Conservation (phyloP, 1,284 basidiomycete species). For the Bondarzewia mesenterica region DNA sequence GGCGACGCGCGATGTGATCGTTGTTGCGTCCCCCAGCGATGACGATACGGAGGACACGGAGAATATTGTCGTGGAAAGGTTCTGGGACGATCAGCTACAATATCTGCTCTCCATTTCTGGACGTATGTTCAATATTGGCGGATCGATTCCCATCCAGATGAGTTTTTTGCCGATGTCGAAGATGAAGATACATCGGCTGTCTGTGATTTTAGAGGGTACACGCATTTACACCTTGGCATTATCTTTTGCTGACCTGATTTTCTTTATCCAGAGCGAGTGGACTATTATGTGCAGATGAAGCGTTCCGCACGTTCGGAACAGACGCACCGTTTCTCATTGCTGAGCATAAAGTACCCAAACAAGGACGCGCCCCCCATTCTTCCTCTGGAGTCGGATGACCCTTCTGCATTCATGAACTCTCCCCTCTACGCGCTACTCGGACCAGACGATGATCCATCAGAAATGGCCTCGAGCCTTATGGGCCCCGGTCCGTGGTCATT, state of each 20-base stretch:
- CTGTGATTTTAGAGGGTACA: slow-evolving; percentile 79
- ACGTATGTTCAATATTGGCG: slow-evolving; percentile 78
- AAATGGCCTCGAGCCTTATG: slow-evolving; percentile 54
- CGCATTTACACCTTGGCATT: slow-evolving; percentile 2
- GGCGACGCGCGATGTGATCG: slow-evolving; percentile 65
- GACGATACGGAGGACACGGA: slow-evolving; percentile 78
- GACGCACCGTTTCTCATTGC: slow-evolving; percentile 55
- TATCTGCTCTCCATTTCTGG: slow-evolving; percentile 79
- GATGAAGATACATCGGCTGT: slow-evolving; percentile 75
- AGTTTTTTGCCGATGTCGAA: slow-evolving; percentile 83
- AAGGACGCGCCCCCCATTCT: slow-evolving; percentile 46
- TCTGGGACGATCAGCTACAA: slow-evolving; percentile 90
- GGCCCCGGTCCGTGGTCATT: slow-evolving; percentile 73
- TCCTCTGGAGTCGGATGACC: slow-evolving; percentile 55
- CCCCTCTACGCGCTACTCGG: slow-evolving; percentile 38
- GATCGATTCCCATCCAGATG: slow-evolving; percentile 74
- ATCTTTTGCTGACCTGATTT: not conserved
- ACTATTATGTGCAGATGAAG: slow-evolving; percentile 69
- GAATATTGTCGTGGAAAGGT: slow-evolving; percentile 80
- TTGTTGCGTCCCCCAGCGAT: slow-evolving; percentile 73
- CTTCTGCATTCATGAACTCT: slow-evolving; percentile 45
- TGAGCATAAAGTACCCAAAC: slow-evolving; percentile 49
- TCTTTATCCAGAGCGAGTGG: slow-evolving; percentile 54
- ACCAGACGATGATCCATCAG: slow-evolving; percentile 39
- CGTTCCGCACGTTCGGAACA: slow-evolving; percentile 75